These are phyloP conservation scores for Globisporangium abappressorium DNA, from an alignment of 352 stramenopile species.

Conservation along the genomic window DNA sequence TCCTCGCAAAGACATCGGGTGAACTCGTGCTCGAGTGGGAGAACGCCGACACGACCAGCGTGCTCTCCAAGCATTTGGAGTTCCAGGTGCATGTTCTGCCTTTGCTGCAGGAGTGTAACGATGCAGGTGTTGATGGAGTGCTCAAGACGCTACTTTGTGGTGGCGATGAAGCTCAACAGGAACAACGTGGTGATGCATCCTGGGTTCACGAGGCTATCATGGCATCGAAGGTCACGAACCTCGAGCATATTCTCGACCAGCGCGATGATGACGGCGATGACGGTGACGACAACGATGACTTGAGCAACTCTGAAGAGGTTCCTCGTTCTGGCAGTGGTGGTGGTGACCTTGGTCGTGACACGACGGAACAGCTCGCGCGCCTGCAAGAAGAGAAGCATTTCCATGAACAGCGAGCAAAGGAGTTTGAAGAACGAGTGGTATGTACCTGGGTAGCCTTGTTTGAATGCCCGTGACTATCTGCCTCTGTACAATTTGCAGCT, in stretches of 20 bases:
- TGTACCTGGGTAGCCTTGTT: not conserved
- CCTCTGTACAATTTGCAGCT: too few relatives aligned
- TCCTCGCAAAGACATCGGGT: slow-evolving; percentile 20
- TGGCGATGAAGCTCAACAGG: too few relatives aligned
- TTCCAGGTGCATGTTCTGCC: slow-evolving; percentile 30
- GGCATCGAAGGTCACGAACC: not conserved
- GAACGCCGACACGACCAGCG: slow-evolving; percentile 38
- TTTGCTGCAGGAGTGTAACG: not conserved
- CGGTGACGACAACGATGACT: too few relatives aligned
- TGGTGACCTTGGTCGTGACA: not conserved
- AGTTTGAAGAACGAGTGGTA: slow-evolving; percentile 2
- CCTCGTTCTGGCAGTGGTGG: not conserved
- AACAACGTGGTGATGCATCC: not conserved
- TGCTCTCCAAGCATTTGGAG: slow-evolving; percentile 39
- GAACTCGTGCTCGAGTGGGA: slow-evolving; percentile 39
- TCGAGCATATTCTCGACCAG: too few relatives aligned
- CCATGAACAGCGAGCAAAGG: not conserved
- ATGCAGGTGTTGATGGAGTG: too few relatives aligned
- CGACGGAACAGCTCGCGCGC: slow-evolving; percentile 13
- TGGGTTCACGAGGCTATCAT: not conserved
- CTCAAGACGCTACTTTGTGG: too few relatives aligned
- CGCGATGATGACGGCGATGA: too few relatives aligned
- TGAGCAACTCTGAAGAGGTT: not conserved
- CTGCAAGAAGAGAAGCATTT: slow-evolving; percentile 19
- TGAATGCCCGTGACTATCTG: too few relatives aligned